Base-by-base conservation (phyloP, 2,329 filamentous ascomycete species). In the Aspergillus flavus region DNA sequence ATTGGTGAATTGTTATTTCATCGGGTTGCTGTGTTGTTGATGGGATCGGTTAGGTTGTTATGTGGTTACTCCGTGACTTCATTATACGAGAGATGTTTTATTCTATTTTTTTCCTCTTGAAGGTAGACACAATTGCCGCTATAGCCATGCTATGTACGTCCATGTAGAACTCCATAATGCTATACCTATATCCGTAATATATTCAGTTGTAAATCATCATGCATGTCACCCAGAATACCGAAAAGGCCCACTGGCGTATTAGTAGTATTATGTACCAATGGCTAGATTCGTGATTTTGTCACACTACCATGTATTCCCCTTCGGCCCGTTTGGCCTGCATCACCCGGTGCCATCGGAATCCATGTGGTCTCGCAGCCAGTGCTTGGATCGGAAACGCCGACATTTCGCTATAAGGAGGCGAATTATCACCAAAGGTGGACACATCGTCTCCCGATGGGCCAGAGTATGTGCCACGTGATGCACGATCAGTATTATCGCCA, bases 271-370 rank as follows among this genome's bases (percentile, higher is more conserved):
- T 36, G 52, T 26, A 55, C 11, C 14, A n/a, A 23, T 34, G 19
- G 52, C n/a, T 26, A 30, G 10, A 52, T 36, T 30, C 53, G 52
- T 63, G 43, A 23, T 45, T 19, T 16, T 45, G 21, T 70, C 67
- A 79, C 54, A 77, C 76, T 28, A 78, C 77, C 68, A 79, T 78
- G 61, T 79, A 79, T 56, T 79, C 77, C 19, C 75, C 76, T 56
- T 74, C 72, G 19, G 72, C 75, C 30, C 73, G 72, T 65, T 78
- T 78, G 26, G 71, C 68, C 59, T 75, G 73, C 76, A 79, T 79
- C 26, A 75, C 72, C 23, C 69, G 72, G 41, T 74, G 74, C 74
- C 77, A 79, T 53, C 76, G 72, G 65, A 79, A 78, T 11, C 75
- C 76, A 36, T 69, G 71, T 1, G 67, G 65, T 9, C 64, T 64